phyloP scores from a whole-genome alignment of 2,329 filamentous ascomycete species.

The Tolypocladium paradoxum region DNA sequence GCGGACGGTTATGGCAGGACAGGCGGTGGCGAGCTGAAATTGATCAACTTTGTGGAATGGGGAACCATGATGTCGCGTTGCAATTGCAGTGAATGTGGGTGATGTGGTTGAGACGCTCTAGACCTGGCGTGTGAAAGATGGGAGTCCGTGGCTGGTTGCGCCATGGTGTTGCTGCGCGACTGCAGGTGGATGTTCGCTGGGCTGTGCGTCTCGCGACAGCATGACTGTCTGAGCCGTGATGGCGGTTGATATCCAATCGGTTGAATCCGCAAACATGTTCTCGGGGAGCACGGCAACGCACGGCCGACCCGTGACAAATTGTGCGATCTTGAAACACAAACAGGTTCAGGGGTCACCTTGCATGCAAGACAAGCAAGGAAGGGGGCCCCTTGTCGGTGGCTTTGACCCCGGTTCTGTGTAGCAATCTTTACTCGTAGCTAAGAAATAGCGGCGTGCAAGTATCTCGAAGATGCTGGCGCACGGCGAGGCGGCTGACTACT shows the following conservation, averaged over 20 bases:
- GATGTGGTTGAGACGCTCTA: not conserved
- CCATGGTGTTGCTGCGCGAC: too few relatives aligned
- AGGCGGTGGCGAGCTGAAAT: not conserved
- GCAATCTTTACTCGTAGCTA: too few relatives aligned
- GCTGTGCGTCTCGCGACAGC: not conserved
- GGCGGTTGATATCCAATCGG: too few relatives aligned
- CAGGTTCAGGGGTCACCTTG: not conserved
- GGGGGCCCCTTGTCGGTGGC: not conserved
- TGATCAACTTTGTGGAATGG: conserved; percentile 1
- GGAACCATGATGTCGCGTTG: not conserved
- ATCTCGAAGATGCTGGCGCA: too few relatives aligned
- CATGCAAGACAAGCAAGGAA: not conserved
- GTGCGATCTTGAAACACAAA: not conserved
- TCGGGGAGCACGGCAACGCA: not conserved
- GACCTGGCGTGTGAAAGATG: not conserved
- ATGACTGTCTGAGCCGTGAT: not conserved
- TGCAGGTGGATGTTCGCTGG: not conserved
- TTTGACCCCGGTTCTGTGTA: not conserved
- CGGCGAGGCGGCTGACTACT: too few relatives aligned
- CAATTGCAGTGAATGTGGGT: not conserved
- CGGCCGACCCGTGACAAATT: not conserved
- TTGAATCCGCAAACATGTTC: not conserved
- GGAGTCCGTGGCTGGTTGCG: not conserved
- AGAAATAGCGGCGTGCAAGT: too few relatives aligned
- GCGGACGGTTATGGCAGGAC: not conserved